Base-by-base conservation (phyloP, 441 rosid species). In the Erodium chrysanthum region DNA sequence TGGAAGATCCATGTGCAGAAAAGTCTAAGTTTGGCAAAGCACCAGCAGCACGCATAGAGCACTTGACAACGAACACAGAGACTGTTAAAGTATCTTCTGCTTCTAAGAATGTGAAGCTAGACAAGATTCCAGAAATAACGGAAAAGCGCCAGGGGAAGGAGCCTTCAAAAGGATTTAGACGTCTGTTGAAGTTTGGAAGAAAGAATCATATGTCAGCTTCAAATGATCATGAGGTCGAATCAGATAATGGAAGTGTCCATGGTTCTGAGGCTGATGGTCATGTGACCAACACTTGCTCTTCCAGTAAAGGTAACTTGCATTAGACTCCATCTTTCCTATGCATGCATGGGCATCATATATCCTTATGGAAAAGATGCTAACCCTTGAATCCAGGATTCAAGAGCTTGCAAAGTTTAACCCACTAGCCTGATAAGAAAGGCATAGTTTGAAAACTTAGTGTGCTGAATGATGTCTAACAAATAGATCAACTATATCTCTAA, bases 151-250 rank as follows among this genome's bases (percentile, higher is more conserved):
- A 76, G 73, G 58, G 72, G 18, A 89, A 87, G 77, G 97, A 91
- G 61, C 79, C 90, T 20, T 80, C 96, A 25, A 92, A 86, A 82
- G 96, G 97, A 73, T 79, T 95, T 65, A 78, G 79, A 73, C 76
- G 87, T 75, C 82, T 95, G 68, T 82, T 91, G 82, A 91, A 86
- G 84, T 88, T 95, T 74, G 97, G 96, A 44, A 84, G 82, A 79
- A 95, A 87, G 81, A 84, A 79, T 72, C 90, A 83, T 70, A 66
- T 75, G 69, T 84, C 87, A 42, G 77, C 82, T 61, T 31, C 86
- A 25, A 72, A 79, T 66, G 96, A 87, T 48, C 73, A 70, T 29
- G 76, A 75, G 52, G 46, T 64, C 64, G 90, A 86, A 66, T 78
- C 73, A 12, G 85, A 84, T 68, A 79, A 60, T 74, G 77, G 21